A percentile compares a stretch with the other conserved stretches of the same genome.
Conservation (phyloP, 208 protist genomes). For the Herpetomonas samuelpessoai region DNA sequence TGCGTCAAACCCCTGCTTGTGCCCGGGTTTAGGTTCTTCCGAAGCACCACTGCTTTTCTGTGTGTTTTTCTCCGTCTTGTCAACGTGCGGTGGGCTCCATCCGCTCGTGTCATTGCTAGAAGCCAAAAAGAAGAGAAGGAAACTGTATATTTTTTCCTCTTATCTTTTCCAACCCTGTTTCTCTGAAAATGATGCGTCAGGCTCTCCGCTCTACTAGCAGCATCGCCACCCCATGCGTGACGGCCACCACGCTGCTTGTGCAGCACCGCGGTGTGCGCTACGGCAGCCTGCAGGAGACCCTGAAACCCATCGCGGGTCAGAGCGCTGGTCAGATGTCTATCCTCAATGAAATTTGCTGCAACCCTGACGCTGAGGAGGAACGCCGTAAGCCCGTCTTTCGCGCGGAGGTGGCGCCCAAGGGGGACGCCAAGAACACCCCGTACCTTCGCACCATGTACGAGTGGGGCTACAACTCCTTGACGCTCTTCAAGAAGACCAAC, state of each 20-base stretch:
- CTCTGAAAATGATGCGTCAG: not conserved
- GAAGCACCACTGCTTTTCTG: slow-evolving; percentile 1
- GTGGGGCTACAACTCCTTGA: slow-evolving; percentile 88
- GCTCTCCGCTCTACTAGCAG: not conserved
- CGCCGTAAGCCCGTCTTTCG: slow-evolving; percentile 81
- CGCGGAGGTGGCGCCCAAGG: slow-evolving; percentile 46
- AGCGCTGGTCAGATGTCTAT: slow-evolving; percentile 82
- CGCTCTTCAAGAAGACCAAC: slow-evolving; percentile 85
- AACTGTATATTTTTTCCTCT: not conserved
- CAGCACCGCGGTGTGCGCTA: slow-evolving; percentile 68
- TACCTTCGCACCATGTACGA: slow-evolving; percentile 78
- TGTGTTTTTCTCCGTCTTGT: not conserved
- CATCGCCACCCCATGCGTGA: not conserved
- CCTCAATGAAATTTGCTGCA: slow-evolving; percentile 83
- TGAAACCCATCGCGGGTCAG: slow-evolving; percentile 69
- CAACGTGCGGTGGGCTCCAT: not conserved
- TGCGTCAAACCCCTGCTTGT: too few relatives aligned
- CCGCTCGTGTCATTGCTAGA: not conserved
- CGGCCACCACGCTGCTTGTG: not conserved
- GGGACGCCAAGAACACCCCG: slow-evolving; percentile 12
- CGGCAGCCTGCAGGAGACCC: slow-evolving; percentile 76
- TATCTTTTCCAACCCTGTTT: not conserved
- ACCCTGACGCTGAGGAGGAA: slow-evolving; percentile 85
- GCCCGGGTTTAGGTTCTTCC: too few relatives aligned
- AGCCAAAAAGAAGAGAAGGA: slow-evolving; percentile 1